A percentile compares a stretch with the other conserved stretches of the same genome.
Evolutionary conservation across 768 basidiomycete genomes (phyloP).

Genomic region (Naganishia vaughanmartiniae): DNA sequence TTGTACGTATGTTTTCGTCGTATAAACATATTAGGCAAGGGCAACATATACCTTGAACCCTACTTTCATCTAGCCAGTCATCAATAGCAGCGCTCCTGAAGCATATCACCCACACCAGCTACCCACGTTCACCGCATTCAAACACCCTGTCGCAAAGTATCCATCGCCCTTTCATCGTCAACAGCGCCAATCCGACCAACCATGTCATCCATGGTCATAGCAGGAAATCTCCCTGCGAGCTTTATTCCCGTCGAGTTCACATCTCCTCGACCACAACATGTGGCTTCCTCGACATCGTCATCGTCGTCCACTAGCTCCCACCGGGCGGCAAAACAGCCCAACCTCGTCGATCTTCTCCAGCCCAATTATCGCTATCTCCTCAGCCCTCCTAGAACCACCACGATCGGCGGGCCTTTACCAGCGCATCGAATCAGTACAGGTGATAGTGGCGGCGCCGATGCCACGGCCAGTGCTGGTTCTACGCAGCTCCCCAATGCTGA

Average conservation of each 20-base stretch:
- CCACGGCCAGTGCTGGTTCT: background rate
- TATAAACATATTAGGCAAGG: background rate
- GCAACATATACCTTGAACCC: background rate
- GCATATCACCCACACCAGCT: background rate
- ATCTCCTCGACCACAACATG: background rate
- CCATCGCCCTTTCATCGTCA: background rate
- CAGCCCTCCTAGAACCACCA: background rate
- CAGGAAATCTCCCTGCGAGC: conserved; percentile 14
- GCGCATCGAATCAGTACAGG: background rate
- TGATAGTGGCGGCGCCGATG: background rate
- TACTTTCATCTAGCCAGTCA: background rate
- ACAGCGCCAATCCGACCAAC: background rate
- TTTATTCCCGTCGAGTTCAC: conserved; percentile 19
- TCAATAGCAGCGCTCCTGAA: background rate
- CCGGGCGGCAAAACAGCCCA: background rate
- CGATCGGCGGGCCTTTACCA: background rate
- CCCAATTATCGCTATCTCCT: conserved; percentile 16
- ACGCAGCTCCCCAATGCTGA: background rate
- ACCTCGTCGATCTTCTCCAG: conserved; percentile 2
- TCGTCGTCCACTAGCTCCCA: conserved; percentile 3
- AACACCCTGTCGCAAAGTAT: background rate
- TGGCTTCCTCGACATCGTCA: background rate
- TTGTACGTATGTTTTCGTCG: background rate
- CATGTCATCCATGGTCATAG: conserved; percentile 11
- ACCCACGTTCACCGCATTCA: background rate